Evolutionary conservation across 2,329 filamentous ascomycete species (phyloP), one percentile per base, ranked within the genome.

Genomic region (Fusarium nelsonii): DNA sequence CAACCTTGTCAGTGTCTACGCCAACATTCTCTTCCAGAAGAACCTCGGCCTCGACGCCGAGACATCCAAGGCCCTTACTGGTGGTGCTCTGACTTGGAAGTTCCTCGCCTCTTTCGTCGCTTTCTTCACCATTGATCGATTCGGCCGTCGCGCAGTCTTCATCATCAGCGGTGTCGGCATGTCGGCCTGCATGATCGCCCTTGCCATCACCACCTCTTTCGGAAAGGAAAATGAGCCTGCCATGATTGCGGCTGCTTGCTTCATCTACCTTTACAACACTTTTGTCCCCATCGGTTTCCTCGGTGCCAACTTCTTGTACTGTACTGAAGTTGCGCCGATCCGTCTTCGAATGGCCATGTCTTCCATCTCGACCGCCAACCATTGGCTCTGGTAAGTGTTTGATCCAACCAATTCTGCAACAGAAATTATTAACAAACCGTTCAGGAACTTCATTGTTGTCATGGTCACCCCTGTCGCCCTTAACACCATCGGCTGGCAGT

Each of bases 191-290:
- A 76, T 76, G 74, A 64, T 74, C 2, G 66, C 74, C 0, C 64
- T 76, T 3, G 74, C 74, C n/a, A 66, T 75, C 23, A 70, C 63
- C 3, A 76, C 74, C 0, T 73, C 73, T 4, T 69, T 73, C 8
- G 49, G 64, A 2, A 34, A n/a, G 3, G 66, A 68, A 10, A 75
- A 73, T 43, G 63, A 68, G 45, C 65, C 63, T 45, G 70, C 74
- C 61, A 63, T 66, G 71, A 62, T 71, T 39, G 58, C 69, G 8
- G 57, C 74, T 8, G 59, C 69, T 4, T 69, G 46, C 65, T 89
- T 89, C 62, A 79, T 92, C 15, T 92, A 91, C 80, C 83, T 88
- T 4, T 92, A 90, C 78, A 91, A 91, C 74, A 87, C 87, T 3
- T 88, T 87, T 65, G 91, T 91, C 66, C 89, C 88, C 5, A 88